Conservation (phyloP, 2,329 filamentous ascomycete species). For the Botryotinia globosa region DNA sequence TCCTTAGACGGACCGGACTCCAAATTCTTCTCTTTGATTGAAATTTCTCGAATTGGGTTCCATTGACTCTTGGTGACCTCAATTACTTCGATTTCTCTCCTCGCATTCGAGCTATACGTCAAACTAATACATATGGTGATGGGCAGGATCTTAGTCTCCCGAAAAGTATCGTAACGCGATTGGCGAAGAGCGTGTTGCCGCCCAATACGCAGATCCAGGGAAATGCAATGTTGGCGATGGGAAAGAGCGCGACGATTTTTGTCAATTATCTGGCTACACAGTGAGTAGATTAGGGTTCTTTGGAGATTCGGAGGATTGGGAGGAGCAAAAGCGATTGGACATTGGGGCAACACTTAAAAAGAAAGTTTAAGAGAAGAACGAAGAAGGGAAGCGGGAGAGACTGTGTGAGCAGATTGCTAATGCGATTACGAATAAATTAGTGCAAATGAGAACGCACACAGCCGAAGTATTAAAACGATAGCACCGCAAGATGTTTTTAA, state of each 20-base stretch:
- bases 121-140: not conserved
- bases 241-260: conserved; percentile 79
- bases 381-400: not conserved
- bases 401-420: not conserved
- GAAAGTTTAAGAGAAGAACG: not conserved
- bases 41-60: not conserved
- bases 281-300: conserved; percentile 48
- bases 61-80: not conserved
- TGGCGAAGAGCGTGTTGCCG: conserved; percentile 77
- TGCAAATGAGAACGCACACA: conserved; percentile 67
- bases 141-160: conserved; percentile 69
- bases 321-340: not conserved
- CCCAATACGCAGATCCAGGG: conserved; percentile 81
- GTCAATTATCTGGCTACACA: conserved; percentile 74
- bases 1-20: not conserved
- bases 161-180: conserved; percentile 75
- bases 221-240: conserved; percentile 75
- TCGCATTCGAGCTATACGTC: not conserved
- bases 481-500: conserved; percentile 72
- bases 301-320: not conserved
- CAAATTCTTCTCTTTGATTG: not conserved
- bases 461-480: conserved; percentile 74
- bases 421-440: conserved; percentile 43
- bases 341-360: not conserved
- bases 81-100: not conserved